These are phyloP conservation scores for Gorgonomyces haynaldii DNA, from an alignment of 192 early-diverging fungal species.

Conservation along the genomic window DNA sequence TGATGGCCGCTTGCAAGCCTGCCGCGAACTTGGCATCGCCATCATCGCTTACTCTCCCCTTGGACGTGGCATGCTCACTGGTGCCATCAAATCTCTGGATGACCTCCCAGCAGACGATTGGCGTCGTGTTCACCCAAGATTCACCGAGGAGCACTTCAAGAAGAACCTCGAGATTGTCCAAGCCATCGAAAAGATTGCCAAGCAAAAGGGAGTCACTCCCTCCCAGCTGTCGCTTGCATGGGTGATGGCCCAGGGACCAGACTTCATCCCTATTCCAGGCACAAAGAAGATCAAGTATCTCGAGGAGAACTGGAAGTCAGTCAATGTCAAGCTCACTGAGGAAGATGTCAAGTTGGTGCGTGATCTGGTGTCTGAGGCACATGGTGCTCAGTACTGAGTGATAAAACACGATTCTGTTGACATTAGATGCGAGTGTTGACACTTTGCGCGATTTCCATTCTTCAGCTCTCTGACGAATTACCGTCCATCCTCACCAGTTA, in stretches of 20 bases:
- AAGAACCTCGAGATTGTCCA: constrained; percentile 48
- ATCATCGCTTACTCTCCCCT: constrained; percentile 49
- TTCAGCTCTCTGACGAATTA: too few species aligned
- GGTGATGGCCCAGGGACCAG: constrained; percentile 34
- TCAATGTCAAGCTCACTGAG: constrained; percentile 11
- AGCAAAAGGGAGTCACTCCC: constrained; percentile 25
- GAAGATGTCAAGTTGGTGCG: constrained; percentile 18
- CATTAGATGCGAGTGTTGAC: too few species aligned
- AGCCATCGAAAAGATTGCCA: constrained; percentile 32
- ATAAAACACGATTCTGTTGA: too few species aligned
- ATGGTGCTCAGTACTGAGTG: too few species aligned
- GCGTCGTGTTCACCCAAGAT: constrained; percentile 36
- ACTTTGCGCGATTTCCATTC: too few species aligned
- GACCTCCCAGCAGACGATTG: constrained; percentile 38
- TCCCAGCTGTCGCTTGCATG: constrained; percentile 48
- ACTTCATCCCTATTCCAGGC: constrained; percentile 46
- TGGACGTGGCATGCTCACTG: constrained; percentile 56
- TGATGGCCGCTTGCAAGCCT: constrained; percentile 50
- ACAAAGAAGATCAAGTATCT: constrained; percentile 30
- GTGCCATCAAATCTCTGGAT: constrained; percentile 37
- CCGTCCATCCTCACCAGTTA: too few species aligned
- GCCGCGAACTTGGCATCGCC: constrained; percentile 59
- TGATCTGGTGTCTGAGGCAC: constrained; percentile 1
- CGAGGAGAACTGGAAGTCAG: constrained; percentile 19
- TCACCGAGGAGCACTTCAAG: constrained; percentile 38